phyloP scores from a whole-genome alignment of 2,329 filamentous ascomycete genomes.

The Chaetoscypha palmicola region DNA sequence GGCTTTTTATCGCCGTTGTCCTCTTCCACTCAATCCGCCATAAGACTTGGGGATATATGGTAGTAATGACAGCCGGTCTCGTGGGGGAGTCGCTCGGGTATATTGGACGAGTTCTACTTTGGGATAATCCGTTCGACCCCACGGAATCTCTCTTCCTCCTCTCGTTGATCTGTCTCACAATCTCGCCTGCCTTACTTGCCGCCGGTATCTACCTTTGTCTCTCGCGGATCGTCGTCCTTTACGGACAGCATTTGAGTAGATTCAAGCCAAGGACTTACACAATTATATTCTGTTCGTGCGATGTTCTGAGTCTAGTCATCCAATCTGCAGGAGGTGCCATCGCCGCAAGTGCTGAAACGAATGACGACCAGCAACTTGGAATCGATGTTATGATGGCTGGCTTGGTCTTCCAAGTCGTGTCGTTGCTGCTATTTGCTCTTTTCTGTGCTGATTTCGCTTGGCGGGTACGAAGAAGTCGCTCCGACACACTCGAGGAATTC shows the following conservation, averaged over 20 bases:
- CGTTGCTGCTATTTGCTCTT: slow-evolving; percentile 27
- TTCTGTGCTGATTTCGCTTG: slow-evolving; percentile 16
- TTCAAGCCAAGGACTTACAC: slow-evolving; percentile 45
- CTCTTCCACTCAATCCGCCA: slow-evolving; percentile 40
- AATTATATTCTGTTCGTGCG: slow-evolving; percentile 40
- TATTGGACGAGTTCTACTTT: slow-evolving; percentile 42
- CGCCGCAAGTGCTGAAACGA: slow-evolving; percentile 39
- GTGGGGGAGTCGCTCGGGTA: slow-evolving; percentile 46
- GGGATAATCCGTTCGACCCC: slow-evolving; percentile 47
- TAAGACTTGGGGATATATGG: slow-evolving; percentile 46
- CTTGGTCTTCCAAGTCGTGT: slow-evolving; percentile 34
- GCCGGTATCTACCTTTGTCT: slow-evolving; percentile 47
- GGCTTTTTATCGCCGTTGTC: slow-evolving; percentile 35
- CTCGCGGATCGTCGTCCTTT: slow-evolving; percentile 47
- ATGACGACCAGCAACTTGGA: slow-evolving; percentile 18
- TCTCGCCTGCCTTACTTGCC: slow-evolving; percentile 39
- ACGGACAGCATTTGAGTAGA: slow-evolving; percentile 42
- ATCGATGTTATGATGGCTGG: slow-evolving; percentile 36
- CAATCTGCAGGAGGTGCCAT: slow-evolving; percentile 52
- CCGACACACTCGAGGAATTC: slow-evolving; percentile 15
- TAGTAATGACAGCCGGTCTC: slow-evolving; percentile 40
- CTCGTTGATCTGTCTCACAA: slow-evolving; percentile 48
- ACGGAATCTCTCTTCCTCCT: slow-evolving; percentile 40
- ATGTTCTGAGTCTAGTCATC: slow-evolving; percentile 50
- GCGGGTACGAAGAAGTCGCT: slow-evolving; percentile 8